Conservation (phyloP, 1,284 basidiomycete genomes). For the Cryptococcus sp. region DNA sequence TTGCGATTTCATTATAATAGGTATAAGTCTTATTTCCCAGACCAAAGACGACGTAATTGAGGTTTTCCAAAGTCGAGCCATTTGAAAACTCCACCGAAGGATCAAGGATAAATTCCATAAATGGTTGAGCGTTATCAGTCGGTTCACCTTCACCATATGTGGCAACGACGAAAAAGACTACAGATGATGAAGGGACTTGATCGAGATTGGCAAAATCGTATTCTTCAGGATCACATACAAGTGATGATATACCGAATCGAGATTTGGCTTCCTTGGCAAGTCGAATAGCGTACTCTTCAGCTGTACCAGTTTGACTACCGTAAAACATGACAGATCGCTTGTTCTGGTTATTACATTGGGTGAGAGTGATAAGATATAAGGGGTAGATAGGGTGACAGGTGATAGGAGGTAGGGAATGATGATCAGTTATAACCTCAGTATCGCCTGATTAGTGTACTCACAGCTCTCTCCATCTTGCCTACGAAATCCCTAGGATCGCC, state of each 20-base stretch:
- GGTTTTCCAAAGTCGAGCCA: constrained; percentile 65
- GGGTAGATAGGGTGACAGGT: not conserved
- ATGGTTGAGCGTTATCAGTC: constrained; percentile 93
- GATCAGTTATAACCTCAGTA: no score
- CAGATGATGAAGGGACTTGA: constrained; percentile 76
- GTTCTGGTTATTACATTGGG: constrained; percentile 55
- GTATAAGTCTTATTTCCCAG: constrained; percentile 95
- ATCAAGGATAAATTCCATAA: constrained; percentile 88
- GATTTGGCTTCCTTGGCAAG: constrained; percentile 90
- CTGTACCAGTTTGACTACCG: constrained; percentile 93
- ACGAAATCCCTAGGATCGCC: constrained; percentile 85
- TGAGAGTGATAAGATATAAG: not conserved
- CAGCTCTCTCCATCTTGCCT: constrained; percentile 80
- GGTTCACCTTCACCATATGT: constrained; percentile 99
- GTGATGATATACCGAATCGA: constrained; percentile 84
- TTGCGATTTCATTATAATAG: constrained; percentile 87
- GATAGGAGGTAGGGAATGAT: not conserved
- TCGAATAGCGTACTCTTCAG: constrained; percentile 91
- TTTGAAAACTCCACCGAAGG: constrained; percentile 74
- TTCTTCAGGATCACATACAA: constrained; percentile 93
- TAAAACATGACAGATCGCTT: constrained; percentile 94
- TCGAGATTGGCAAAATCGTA: constrained; percentile 97
- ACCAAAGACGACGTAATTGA: constrained; percentile 93
- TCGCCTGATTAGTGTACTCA: constrained; percentile 50
- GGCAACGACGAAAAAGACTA: constrained; percentile 84